Percentiles rank a stretch among this genome's conserved stretches.
These are phyloP conservation scores for Penicillium angulare DNA, from an alignment of 495 filamentous ascomycete genomes.

Conservation along the genomic window DNA sequence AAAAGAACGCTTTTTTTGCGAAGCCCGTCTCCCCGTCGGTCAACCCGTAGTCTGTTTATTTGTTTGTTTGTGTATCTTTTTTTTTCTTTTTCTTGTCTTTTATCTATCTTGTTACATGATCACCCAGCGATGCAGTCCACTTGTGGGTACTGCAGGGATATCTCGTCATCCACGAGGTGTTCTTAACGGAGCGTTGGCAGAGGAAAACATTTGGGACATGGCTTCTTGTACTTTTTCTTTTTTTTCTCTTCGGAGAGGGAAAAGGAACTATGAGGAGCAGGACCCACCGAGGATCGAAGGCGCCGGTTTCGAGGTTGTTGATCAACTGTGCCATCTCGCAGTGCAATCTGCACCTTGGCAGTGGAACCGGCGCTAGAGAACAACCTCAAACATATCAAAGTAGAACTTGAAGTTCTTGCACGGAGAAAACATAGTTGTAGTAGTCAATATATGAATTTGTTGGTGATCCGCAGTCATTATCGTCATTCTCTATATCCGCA, in stretches of 20 bases:
- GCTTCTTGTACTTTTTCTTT: constrained; percentile 21
- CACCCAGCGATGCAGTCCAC: constrained; percentile 66
- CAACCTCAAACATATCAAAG: constrained; percentile 54
- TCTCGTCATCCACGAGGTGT: constrained; percentile 51
- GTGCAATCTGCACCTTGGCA: constrained; percentile 29
- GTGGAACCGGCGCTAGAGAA: constrained; percentile 74
- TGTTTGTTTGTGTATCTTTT: not conserved
- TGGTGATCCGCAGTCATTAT: not conserved
- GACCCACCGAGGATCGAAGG: constrained; percentile 61
- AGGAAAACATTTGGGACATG: constrained; percentile 40
- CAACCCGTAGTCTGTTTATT: constrained; percentile 3
- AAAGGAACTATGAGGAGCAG: not conserved
- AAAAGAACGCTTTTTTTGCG: constrained; percentile 8
- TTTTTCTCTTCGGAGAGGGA: constrained; percentile 12
- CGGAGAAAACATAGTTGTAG: constrained; percentile 17
- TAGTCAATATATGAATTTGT: not conserved
- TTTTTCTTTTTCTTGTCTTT: constrained; percentile 6
- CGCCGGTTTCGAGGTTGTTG: constrained; percentile 61
- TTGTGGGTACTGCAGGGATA: constrained; percentile 64
- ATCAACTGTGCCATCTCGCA: constrained; percentile 33
- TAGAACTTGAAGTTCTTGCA: not conserved
- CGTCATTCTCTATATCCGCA: not conserved
- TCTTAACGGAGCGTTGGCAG: constrained; percentile 78
- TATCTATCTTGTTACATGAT: not conserved
- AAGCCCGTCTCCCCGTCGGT: constrained; percentile 9